Base-by-base conservation (phyloP, 495 filamentous ascomycete genomes). In the Neurospora sp. region DNA sequence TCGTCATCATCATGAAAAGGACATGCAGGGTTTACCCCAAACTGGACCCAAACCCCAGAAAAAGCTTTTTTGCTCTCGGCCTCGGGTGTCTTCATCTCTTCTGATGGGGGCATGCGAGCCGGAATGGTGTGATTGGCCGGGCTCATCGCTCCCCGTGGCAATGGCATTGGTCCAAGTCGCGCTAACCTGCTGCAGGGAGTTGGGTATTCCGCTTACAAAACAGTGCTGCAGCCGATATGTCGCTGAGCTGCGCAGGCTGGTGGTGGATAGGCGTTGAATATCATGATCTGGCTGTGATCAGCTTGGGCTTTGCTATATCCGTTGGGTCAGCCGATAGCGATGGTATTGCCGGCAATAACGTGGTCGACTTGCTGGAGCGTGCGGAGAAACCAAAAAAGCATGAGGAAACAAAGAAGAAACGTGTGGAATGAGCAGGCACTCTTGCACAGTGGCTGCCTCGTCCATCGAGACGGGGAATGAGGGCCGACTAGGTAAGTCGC, bases 131-230 rank as follows among this genome's bases (percentile, higher is more conserved):
- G 74, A 80, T 80, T 82, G 79, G 79, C 14, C 65, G 38, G 40
- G 70, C 70, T 71, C 70, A 76, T 75, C 68, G 53, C 53, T 61
- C 27, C 53, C 53, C 53, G 75, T 75, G 73, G 76, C 74, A 82
- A 76, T 76, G 75, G 76, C 74, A 82, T 81, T 82, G 80, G 80
- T 73, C 76, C 73, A 74, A 73, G 73, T 74, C 79, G 74, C 82
- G 82, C 82, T 83, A 82, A 78, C 80, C 80, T 71, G 71, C 68
- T 74, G 71, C 74, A 73, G 74, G 35, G 6, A 37, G 35, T 37
- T 37, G 35, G 35, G 35, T 37, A 37, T 37, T 6, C 35, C 35
- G 35, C 35, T 37, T 37, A 37, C 35, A 37, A 37, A 37, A 37
- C 35, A 37, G 35, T 71, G 71, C 69, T 74, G 71, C 74, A 73